A percentile compares a stretch with the other conserved stretches of the same genome.
Conservation (phyloP, 1,139 yeast species). For the Geotrichum fermentans region DNA sequence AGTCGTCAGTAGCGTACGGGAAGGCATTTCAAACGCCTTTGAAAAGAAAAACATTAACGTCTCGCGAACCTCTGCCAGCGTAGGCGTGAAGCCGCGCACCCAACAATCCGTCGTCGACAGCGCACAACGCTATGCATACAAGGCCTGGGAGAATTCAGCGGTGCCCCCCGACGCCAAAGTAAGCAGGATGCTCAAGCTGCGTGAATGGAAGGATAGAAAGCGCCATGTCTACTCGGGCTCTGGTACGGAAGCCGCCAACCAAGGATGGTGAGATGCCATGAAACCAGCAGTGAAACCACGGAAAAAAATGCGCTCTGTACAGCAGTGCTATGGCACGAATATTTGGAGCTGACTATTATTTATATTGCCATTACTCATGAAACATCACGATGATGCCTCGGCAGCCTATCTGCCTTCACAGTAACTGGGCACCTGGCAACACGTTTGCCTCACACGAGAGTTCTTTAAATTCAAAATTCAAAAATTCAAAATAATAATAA, state of each 20-base stretch:
- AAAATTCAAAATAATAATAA: too few relatives aligned
- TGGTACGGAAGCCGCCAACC: conserved; percentile 18
- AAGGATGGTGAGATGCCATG: too few relatives aligned
- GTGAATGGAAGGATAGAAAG: conserved; percentile 18
- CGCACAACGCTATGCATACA: conserved; percentile 23
- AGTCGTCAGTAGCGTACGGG: conserved; percentile 14
- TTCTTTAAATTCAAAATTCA: too few relatives aligned
- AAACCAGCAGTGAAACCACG: too few relatives aligned
- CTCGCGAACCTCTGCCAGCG: conserved; percentile 19
- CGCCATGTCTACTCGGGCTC: conserved; percentile 12
- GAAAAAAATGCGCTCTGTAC: too few relatives aligned
- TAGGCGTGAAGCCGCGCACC: conserved; percentile 21
- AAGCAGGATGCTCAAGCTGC: conserved; percentile 5
- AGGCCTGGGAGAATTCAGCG: conserved; percentile 24
- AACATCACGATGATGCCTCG: too few relatives aligned
- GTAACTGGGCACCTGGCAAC: too few relatives aligned
- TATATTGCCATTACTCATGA: too few relatives aligned
- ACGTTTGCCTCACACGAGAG: too few relatives aligned
- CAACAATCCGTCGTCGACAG: conserved; percentile 22
- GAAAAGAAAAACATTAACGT: conserved; percentile 14
- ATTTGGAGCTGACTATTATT: too few relatives aligned
- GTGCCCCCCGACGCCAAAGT: conserved; percentile 21
- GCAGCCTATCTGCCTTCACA: too few relatives aligned
- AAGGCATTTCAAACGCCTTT: conserved; percentile 11
- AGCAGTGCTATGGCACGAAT: too few relatives aligned